Percentiles rank a stretch among this genome's conserved stretches.
phyloP scores from a whole-genome alignment of 805 yeast species.

The Wickerhamiella qilinensis region DNA sequence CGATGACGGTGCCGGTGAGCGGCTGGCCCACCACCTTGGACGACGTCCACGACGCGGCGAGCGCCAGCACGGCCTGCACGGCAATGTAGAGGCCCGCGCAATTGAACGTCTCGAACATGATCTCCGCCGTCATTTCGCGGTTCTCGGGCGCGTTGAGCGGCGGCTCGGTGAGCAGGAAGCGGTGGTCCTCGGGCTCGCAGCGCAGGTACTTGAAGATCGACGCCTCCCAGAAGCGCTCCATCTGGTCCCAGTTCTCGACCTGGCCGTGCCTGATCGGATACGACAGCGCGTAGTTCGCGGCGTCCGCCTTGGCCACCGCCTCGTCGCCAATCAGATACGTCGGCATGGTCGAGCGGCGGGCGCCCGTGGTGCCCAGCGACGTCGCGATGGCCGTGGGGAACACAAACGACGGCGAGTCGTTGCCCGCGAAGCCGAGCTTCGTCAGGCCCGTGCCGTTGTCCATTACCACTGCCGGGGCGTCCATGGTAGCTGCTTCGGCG shows the following conservation, averaged over 20 bases:
- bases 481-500: too few relatives aligned
- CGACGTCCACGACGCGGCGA: constrained; percentile 98
- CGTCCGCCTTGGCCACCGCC: constrained; percentile 80
- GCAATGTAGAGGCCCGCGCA: constrained; percentile 98
- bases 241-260: constrained; percentile 98
- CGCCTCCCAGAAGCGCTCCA: constrained; percentile 98
- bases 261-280: constrained; percentile 97
- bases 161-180: constrained; percentile 89
- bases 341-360: constrained; percentile 25
- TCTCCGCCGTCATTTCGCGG: constrained; percentile 96
- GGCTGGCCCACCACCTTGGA: constrained; percentile 90
- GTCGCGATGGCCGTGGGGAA: constrained; percentile 96
- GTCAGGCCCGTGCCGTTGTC: constrained; percentile 94
- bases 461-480: constrained; percentile 20
- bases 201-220: constrained; percentile 90
- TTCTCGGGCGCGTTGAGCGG: constrained; percentile 99
- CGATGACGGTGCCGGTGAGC: constrained; percentile 94
- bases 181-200: constrained; percentile 98
- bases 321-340: constrained; percentile 95
- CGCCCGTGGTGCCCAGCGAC: constrained; percentile 18
- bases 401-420: constrained; percentile 92
- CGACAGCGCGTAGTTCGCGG: constrained; percentile 70
- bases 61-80: constrained; percentile 94
- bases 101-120: constrained; percentile 96
- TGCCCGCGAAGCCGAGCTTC: constrained; percentile 95